Evolutionary conservation across 2,329 filamentous ascomycete genomes (phyloP), one percentile per base, ranked within the genome.

Genomic region (Diaporthe amygdali): DNA sequence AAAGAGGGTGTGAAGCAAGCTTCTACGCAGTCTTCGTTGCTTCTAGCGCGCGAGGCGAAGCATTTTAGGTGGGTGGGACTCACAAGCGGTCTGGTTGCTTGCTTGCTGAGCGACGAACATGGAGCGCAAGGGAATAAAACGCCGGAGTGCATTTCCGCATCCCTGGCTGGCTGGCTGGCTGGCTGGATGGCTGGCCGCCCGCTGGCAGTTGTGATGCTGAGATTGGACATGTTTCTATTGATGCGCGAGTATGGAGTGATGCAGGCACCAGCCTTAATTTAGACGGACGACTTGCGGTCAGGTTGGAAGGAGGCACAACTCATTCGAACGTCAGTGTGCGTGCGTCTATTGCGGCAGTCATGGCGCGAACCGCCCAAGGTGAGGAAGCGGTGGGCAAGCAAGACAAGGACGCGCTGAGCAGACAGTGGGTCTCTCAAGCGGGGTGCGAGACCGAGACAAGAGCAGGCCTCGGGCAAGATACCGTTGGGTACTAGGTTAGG

Each of bases 31-130:
- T 49, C 67, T 72, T 72, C 70, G 55, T 32, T 49, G n/a, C 49
- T 72, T 72, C 70, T 72, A 72, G 70, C 70, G 70, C 59, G 67
- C 69, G 67, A 67, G 70, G 70, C 67, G 68, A 70, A 64, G 51
- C 30, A 47, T 44, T 49, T 17, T 44, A n/a, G 59, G 59, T 7
- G 41, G 51, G 44, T 49, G 22, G 27, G 51, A n/a, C 66, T 49
- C 22, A 39, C 15, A 34, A 32, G n/a, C 25, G 15, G 46, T 10
- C 15, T 54, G 64, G 39, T 5, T 34, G 44, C n/a, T n/a, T 27
- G 32, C 37, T 41, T 30, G 25, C 25, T 56, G 37, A 47, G 51
- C 25, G 20, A 55, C 32, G 34, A 54, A 54, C 25, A 67, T 25
- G 37, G 51, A 44, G 49, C 17, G 25, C 30, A 47, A 17, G 5